Evolutionary conservation across 2,329 filamentous ascomycete species (phyloP).

Genomic region (Penicillium sp.): DNA sequence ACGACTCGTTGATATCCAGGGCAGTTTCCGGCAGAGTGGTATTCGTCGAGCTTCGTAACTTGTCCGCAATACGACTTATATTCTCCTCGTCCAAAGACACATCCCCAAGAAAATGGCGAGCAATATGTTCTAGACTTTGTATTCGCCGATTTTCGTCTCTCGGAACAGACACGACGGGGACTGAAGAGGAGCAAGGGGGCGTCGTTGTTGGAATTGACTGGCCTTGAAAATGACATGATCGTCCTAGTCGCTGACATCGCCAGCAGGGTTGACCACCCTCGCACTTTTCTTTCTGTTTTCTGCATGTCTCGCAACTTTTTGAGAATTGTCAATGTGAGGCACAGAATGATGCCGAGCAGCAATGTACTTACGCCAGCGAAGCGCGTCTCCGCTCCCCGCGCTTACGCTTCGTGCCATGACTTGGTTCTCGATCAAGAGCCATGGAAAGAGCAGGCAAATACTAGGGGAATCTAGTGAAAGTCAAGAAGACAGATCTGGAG

Average conservation of each 20-base stretch:
- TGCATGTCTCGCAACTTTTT: slow-evolving; percentile 53
- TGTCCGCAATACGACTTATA: slow-evolving; percentile 9
- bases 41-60: slow-evolving; percentile 3
- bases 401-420: slow-evolving; percentile 10
- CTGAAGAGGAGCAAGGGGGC: not conserved
- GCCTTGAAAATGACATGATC: slow-evolving; percentile 49
- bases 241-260: slow-evolving; percentile 51
- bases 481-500: not conserved
- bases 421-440: not conserved
- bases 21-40: slow-evolving; percentile 1
- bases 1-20: slow-evolving; percentile 17
- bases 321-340: not conserved
- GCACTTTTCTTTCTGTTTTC: slow-evolving; percentile 57
- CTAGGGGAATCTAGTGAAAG: not conserved
- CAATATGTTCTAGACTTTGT: slow-evolving; percentile 15
- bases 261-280: slow-evolving; percentile 56
- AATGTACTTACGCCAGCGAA: slow-evolving; percentile 14
- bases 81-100: slow-evolving; percentile 16
- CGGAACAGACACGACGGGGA: not conserved
- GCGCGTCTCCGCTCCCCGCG: slow-evolving; percentile 14
- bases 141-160: not conserved
- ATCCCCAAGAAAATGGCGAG: slow-evolving; percentile 18
- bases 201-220: slow-evolving; percentile 31
- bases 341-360: not conserved
- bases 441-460: not conserved